Evolutionary conservation across 225 moss, liverwort and hornwort genomes (phyloP).

Genomic region (Sphagnum tenellum): DNA sequence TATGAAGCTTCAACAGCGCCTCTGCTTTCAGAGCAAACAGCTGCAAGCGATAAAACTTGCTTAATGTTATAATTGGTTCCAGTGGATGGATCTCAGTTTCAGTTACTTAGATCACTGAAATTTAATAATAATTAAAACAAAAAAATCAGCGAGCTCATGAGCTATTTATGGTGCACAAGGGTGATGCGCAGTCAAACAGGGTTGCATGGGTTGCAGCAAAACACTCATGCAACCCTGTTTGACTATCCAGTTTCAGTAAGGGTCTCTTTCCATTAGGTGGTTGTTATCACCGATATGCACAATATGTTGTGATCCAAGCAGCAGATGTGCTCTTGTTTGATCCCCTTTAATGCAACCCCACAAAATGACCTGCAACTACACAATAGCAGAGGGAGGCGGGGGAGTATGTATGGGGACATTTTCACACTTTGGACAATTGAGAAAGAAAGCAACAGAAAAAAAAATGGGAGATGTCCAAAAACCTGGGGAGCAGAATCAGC

Average conservation of each 20-base stretch:
- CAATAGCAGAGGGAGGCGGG: not conserved
- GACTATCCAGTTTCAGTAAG: too few relatives aligned
- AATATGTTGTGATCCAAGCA: not conserved
- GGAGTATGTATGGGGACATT: not conserved
- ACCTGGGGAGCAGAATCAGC: conserved; percentile 90
- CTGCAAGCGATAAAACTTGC: conserved; percentile 15
- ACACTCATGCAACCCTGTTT: too few relatives aligned
- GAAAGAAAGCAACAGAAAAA: not conserved
- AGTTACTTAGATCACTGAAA: too few relatives aligned
- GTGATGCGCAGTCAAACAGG: too few relatives aligned
- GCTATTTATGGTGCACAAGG: too few relatives aligned
- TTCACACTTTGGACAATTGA: not conserved
- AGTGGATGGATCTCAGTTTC: not conserved
- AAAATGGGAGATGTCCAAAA: not conserved
- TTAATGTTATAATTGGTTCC: not conserved
- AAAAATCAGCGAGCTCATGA: not conserved
- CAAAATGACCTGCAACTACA: too few relatives aligned
- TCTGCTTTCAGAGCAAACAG: conserved; percentile 81
- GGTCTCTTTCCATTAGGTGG: too few relatives aligned
- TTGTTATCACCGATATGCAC: too few relatives aligned
- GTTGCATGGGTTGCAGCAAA: too few relatives aligned
- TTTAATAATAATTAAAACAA: not conserved
- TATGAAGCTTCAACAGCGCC: conserved; percentile 72
- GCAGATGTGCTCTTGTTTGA: not conserved
- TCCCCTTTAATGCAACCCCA: not conserved